Evolutionary conservation across 2,329 filamentous ascomycete species (phyloP).

Genomic region (Alternaria metachromatica): DNA sequence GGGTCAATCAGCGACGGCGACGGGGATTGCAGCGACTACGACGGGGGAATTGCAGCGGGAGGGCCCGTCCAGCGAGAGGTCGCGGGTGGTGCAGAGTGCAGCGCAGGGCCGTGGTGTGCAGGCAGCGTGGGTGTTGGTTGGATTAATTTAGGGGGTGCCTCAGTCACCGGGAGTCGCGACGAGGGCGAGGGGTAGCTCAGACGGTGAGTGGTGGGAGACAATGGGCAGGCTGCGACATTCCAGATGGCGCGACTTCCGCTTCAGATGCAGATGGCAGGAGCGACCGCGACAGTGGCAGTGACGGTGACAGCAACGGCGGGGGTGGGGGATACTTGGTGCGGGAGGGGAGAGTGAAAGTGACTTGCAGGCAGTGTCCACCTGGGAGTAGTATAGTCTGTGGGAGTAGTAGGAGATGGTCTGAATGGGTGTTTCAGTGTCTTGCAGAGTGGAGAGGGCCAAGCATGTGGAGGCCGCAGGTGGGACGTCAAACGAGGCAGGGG

Average conservation of each 20-base stretch:
- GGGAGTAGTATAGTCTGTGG: not conserved
- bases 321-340: not conserved
- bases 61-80: conserved; percentile 33
- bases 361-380: not conserved
- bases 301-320: not conserved
- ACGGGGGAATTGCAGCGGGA: conserved; percentile 28
- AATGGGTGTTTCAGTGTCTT: not conserved
- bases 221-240: conserved; percentile 35
- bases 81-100: not conserved
- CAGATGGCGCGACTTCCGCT: conserved; percentile 19
- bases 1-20: conserved; percentile 8
- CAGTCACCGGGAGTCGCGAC: conserved; percentile 3
- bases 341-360: not conserved
- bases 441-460: not conserved
- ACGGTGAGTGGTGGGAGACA: conserved; percentile 21
- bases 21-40: conserved; percentile 7
- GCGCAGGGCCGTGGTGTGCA: not conserved
- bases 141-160: not conserved
- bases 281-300: not conserved
- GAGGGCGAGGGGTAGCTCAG: conserved; percentile 25
- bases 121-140: not conserved
- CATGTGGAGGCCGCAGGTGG: not conserved
- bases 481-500: conserved; percentile 3
- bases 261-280: not conserved
- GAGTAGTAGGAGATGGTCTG: not conserved